A percentile compares a stretch with the other conserved stretches of the same genome.
Evolutionary conservation across 305 asterid species (phyloP).

Genomic region (Fraxinus sp.): DNA sequence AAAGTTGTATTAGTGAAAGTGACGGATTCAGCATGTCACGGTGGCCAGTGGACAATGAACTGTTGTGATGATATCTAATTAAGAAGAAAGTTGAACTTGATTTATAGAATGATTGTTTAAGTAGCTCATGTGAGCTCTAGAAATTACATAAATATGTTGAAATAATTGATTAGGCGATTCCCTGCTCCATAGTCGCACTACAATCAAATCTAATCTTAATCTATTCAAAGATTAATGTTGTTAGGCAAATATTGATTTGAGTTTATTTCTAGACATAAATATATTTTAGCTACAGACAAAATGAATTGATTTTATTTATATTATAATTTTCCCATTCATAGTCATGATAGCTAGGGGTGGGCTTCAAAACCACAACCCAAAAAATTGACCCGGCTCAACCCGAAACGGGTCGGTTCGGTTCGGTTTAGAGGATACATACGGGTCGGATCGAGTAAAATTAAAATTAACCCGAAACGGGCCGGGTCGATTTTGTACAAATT

Average conservation of each 20-base stretch:
- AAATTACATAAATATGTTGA: neutral
- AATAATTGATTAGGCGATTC: neutral
- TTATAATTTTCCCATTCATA: neutral
- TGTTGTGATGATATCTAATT: neutral
- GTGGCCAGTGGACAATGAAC: neutral
- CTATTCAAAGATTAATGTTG: neutral
- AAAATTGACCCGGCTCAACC: no score
- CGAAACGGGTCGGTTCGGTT: no score
- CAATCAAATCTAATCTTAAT: neutral
- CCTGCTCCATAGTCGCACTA: neutral
- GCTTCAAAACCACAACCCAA: no score
- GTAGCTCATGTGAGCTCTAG: neutral
- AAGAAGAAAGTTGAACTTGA: neutral
- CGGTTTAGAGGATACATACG: no score
- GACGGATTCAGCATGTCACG: neutral
- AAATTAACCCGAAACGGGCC: no score
- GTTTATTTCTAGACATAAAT: neutral
- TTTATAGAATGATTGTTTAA: neutral
- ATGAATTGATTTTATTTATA: neutral
- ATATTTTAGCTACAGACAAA: neutral
- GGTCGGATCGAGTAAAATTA: no score
- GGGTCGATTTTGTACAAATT: no score
- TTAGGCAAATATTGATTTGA: neutral
- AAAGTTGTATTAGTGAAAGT: neutral
- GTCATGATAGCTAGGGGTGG: neutral